Percentiles rank a stretch among this genome's conserved stretches.
Evolutionary conservation across 768 basidiomycete genomes (phyloP).

Genomic region (Hirschioporus abietinus): DNA sequence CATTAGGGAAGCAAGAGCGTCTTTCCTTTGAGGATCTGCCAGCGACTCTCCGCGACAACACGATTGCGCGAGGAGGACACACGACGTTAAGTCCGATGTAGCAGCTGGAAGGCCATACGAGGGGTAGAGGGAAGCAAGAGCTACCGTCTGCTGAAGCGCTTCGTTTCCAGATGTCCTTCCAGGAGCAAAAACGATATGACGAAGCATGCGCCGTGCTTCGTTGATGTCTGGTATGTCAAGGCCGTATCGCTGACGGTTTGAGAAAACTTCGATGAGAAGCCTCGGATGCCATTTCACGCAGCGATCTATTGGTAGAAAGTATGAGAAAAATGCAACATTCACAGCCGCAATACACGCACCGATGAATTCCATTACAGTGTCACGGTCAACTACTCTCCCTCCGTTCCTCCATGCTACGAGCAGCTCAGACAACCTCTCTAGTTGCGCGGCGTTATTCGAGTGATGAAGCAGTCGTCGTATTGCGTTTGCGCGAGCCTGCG

Average conservation of each 20-base stretch:
- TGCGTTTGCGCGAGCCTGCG: not conserved
- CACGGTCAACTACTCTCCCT: not conserved
- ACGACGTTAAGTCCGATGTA: not conserved
- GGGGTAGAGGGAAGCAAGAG: not conserved
- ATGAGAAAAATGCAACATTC: not conserved
- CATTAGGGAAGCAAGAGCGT: slow-evolving; percentile 3
- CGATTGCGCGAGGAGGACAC: not conserved
- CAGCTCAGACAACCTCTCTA: not conserved
- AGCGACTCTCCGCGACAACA: not conserved
- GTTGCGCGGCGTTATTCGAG: not conserved
- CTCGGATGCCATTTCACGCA: not conserved
- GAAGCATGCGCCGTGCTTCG: not conserved
- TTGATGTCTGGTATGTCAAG: slow-evolving; percentile 1
- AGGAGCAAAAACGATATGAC: not conserved
- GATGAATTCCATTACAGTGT: not conserved
- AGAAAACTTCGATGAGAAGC: not conserved
- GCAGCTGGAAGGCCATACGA: slow-evolving; percentile 1
- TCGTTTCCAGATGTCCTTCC: not conserved
- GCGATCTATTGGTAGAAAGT: not conserved
- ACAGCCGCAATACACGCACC: not conserved
- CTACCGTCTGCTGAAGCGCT: not conserved
- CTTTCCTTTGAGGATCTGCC: not conserved
- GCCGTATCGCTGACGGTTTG: slow-evolving; percentile 1
- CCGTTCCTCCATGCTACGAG: not conserved
- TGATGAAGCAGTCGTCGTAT: not conserved